These are phyloP conservation scores for Fraxinus pennsylvanica DNA, from an alignment of 257 asterid genomes.

Conservation along the genomic window DNA sequence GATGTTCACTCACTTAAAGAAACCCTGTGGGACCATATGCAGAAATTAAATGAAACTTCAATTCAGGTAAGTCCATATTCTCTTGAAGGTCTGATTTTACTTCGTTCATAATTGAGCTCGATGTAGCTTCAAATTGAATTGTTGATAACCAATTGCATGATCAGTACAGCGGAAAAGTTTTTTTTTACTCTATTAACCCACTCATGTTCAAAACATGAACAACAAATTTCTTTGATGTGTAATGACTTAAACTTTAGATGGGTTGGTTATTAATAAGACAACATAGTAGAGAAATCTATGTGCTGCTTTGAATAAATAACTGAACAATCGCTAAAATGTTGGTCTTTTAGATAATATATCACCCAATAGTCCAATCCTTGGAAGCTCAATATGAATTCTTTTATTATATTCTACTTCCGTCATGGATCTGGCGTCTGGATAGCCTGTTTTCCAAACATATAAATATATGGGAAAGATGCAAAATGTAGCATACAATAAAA, in stretches of 20 bases:
- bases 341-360: background rate
- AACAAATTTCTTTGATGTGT: background rate
- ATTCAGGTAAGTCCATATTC: slow-evolving; percentile 45
- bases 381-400: background rate
- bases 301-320: background rate
- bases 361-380: background rate
- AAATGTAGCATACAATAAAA: background rate
- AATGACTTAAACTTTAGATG: background rate
- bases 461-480: background rate
- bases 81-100: background rate
- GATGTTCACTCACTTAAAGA: slow-evolving; percentile 91
- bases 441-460: background rate
- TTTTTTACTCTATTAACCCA: background rate
- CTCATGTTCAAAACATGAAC: background rate
- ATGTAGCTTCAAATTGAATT: background rate
- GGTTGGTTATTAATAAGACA: background rate
- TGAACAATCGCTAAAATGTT: background rate
- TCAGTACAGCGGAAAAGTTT: too few species aligned
- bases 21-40: slow-evolving; percentile 80
- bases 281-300: background rate
- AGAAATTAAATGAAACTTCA: slow-evolving; percentile 35
- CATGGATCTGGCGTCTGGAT: background rate
- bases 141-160: background rate
- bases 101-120: background rate
- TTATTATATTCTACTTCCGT: background rate